Evolutionary conservation across 805 yeast genomes (phyloP).

Genomic region (Suhomyces emberorum): DNA sequence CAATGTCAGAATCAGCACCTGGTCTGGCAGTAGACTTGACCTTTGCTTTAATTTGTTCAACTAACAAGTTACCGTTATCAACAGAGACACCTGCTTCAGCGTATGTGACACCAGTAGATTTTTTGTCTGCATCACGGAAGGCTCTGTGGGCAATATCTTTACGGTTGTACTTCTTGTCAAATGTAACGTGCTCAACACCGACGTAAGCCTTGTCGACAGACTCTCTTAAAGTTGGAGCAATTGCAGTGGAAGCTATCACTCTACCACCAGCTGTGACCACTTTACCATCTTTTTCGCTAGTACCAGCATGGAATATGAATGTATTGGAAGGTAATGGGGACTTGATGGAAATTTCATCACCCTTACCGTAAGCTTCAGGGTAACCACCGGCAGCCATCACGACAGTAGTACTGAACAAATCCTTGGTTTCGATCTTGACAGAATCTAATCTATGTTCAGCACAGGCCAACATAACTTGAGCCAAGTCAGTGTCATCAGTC

Average conservation of each 20-base stretch:
- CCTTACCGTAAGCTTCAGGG: constrained; percentile 83
- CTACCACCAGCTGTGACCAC: constrained; percentile 92
- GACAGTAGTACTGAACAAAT: constrained; percentile 77
- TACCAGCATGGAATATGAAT: constrained; percentile 94
- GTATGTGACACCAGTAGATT: constrained; percentile 61
- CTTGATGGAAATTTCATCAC: constrained; percentile 71
- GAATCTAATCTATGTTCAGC: constrained; percentile 93
- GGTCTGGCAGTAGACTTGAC: constrained; percentile 91
- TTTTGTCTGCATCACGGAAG: constrained; percentile 52
- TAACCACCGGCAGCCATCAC: constrained; percentile 97
- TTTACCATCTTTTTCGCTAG: constrained; percentile 55
- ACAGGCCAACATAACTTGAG: constrained; percentile 88
- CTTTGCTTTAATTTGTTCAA: constrained; percentile 82
- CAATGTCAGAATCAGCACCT: constrained; percentile 97
- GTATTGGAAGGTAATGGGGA: constrained; percentile 52
- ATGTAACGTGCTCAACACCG: constrained; percentile 75
- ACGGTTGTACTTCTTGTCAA: constrained; percentile 77
- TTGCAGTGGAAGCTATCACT: constrained; percentile 92
- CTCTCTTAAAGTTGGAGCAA: constrained; percentile 66
- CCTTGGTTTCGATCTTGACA: constrained; percentile 54
- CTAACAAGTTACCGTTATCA: constrained; percentile 88
- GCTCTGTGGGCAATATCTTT: constrained; percentile 96
- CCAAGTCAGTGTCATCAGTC: constrained; percentile 81
- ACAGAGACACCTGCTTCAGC: constrained; percentile 97
- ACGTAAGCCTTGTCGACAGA: constrained; percentile 84